A percentile compares a stretch with the other conserved stretches of the same genome.
These are phyloP conservation scores for Ilex asprella DNA, from an alignment of 257 asterid species.

Conservation along the genomic window DNA sequence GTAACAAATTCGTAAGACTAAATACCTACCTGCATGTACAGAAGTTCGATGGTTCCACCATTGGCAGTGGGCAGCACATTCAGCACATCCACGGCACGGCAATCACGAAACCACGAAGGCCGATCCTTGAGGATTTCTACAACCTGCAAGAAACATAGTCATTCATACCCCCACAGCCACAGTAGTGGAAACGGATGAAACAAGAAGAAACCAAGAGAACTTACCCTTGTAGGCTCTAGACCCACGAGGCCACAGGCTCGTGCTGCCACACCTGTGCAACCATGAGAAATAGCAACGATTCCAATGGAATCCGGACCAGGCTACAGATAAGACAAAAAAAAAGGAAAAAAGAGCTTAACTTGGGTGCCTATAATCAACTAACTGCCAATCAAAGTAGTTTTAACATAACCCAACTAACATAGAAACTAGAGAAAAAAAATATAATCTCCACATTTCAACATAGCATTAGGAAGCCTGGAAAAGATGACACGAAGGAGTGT, in stretches of 20 bases:
- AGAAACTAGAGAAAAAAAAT: too few relatives aligned
- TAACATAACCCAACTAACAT: too few relatives aligned
- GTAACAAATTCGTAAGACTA: not conserved
- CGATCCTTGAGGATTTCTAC: constrained; percentile 94
- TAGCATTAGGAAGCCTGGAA: too few relatives aligned
- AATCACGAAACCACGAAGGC: constrained; percentile 93
- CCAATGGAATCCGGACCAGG: constrained; percentile 99
- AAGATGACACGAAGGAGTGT: too few relatives aligned
- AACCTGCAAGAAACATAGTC: constrained; percentile 39
- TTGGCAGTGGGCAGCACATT: constrained; percentile 88
- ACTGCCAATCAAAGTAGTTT: too few relatives aligned
- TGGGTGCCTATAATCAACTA: too few relatives aligned
- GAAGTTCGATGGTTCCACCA: constrained; percentile 95
- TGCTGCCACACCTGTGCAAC: constrained; percentile 99
- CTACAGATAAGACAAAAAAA: constrained; percentile 30
- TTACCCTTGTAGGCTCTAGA: constrained; percentile 85
- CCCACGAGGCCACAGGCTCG: constrained; percentile 96
- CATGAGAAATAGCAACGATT: constrained; percentile 98
- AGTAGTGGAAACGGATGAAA: not conserved
- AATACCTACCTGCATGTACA: constrained; percentile 72
- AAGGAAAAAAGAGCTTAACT: not conserved
- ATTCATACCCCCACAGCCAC: not conserved
- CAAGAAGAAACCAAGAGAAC: constrained; percentile 10
- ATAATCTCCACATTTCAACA: too few relatives aligned
- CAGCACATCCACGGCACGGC: constrained; percentile 77